These are phyloP conservation scores for Crithidia brevicula DNA, from an alignment of 208 protist species.

Conservation along the genomic window DNA sequence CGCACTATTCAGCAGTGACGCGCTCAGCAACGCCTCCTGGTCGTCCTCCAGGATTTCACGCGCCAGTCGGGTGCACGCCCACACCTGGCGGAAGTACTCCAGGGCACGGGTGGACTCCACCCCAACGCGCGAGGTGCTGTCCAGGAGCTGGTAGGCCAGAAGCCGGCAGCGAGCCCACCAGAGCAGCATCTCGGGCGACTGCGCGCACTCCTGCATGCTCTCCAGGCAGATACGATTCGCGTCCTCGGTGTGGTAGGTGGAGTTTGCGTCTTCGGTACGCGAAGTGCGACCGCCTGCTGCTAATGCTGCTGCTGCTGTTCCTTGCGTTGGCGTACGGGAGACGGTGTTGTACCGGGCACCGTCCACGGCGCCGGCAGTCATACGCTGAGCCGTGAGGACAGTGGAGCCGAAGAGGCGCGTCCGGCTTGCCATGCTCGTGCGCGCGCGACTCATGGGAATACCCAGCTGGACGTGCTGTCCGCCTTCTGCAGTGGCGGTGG, in stretches of 20 bases:
- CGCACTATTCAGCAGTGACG: conserved; percentile 20
- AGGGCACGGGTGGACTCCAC: conserved; percentile 49
- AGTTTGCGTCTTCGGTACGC: not conserved
- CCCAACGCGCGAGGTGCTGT: conserved; percentile 32
- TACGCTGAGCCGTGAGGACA: no score
- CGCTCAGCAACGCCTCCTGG: conserved; percentile 20
- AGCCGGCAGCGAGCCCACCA: conserved; percentile 88
- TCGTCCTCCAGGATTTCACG: conserved; percentile 45
- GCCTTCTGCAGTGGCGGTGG: not conserved
- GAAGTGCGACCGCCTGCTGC: not conserved
- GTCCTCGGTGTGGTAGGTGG: conserved; percentile 26
- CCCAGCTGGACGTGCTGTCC: no score
- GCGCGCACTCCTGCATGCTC: conserved; percentile 54
- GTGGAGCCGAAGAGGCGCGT: no score
- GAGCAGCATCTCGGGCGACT: conserved; percentile 42
- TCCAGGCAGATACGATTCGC: conserved; percentile 41
- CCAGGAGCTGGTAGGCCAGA: conserved; percentile 54
- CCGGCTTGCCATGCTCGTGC: no score
- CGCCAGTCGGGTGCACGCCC: conserved; percentile 50
- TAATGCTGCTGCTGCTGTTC: not conserved
- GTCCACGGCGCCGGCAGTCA: not conserved
- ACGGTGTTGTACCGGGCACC: not conserved
- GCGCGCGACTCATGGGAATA: no score
- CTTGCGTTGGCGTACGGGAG: not conserved
- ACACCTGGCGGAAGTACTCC: conserved; percentile 66